These are phyloP conservation scores for Arabidopsis suecica DNA, from an alignment of 345 rosid genomes.

Conservation along the genomic window DNA sequence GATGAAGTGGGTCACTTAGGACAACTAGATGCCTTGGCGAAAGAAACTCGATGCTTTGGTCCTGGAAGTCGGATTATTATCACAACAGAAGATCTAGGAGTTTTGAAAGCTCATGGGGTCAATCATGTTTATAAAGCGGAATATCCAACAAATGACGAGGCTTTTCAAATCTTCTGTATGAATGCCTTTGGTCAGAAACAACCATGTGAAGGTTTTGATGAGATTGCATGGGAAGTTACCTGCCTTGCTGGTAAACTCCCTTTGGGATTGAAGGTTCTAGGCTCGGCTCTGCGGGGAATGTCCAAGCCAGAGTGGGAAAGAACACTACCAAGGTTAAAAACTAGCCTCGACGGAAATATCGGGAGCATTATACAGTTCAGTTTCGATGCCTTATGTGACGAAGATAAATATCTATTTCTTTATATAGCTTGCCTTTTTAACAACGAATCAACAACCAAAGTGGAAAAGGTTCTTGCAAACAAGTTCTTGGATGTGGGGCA, in stretches of 20 bases:
- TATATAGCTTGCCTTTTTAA: constrained; percentile 43
- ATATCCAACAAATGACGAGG: neutral
- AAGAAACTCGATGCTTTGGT: neutral
- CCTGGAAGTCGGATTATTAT: neutral
- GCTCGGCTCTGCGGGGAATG: neutral
- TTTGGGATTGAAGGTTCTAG: constrained; percentile 44
- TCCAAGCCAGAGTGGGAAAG: constrained; percentile 21
- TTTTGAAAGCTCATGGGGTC: neutral
- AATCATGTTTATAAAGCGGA: neutral
- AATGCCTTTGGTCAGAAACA: constrained; percentile 7
- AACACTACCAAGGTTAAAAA: constrained; percentile 12
- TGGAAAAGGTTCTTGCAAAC: neutral
- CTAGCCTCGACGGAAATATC: constrained; percentile 24
- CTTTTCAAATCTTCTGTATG: neutral
- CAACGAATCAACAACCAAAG: fast-evolving
- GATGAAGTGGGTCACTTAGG: neutral
- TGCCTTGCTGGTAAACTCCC: constrained; percentile 41
- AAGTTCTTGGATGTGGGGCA: neutral
- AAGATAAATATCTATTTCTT: constrained; percentile 37
- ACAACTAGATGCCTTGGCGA: neutral
- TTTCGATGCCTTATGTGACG: constrained; percentile 24
- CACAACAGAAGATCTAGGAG: neutral
- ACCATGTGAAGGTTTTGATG: neutral
- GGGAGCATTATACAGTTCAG: constrained; percentile 28
- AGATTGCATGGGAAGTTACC: neutral